These are phyloP conservation scores for Amniculicola lignicola DNA, from an alignment of 495 filamentous ascomycete species.

Conservation along the genomic window DNA sequence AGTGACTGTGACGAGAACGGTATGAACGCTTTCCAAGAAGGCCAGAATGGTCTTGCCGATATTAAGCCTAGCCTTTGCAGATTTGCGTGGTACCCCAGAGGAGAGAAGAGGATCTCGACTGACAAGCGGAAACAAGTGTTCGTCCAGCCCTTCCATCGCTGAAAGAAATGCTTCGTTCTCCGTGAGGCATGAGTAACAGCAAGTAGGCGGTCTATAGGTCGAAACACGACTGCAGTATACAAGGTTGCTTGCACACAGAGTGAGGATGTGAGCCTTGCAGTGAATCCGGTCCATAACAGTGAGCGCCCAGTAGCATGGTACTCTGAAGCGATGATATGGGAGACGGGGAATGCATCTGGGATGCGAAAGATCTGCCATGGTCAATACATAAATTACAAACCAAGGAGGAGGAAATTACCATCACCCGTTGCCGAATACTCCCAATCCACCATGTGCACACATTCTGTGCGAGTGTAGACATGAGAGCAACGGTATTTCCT, in stretches of 20 bases:
- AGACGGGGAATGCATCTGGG: slow-evolving; percentile 1
- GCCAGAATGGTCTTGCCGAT: slow-evolving; percentile 15
- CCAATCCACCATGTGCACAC: slow-evolving; percentile 32
- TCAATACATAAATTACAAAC: not conserved
- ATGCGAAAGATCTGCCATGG: slow-evolving; percentile 18
- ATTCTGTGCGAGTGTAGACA: slow-evolving; percentile 9
- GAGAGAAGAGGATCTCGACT: slow-evolving; percentile 20
- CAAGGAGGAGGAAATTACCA: slow-evolving; percentile 1
- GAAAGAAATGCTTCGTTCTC: slow-evolving; percentile 5
- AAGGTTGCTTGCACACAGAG: slow-evolving; percentile 7
- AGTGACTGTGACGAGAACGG: slow-evolving; percentile 26
- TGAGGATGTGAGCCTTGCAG: slow-evolving; percentile 4
- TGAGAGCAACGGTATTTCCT: slow-evolving; percentile 9
- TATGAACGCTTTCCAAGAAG: slow-evolving; percentile 18
- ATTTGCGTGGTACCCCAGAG: slow-evolving; percentile 22
- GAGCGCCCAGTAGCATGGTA: not conserved
- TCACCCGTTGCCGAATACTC: slow-evolving; percentile 20
- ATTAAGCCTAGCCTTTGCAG: slow-evolving; percentile 27
- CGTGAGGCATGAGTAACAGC: not conserved
- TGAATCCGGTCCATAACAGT: slow-evolving; percentile 16
- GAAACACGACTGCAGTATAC: slow-evolving; percentile 1
- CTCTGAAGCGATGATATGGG: slow-evolving; percentile 20
- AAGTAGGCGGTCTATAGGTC: slow-evolving; percentile 21
- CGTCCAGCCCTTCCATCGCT: slow-evolving; percentile 2
- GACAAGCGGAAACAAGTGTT: slow-evolving; percentile 12